A percentile compares a stretch with the other conserved stretches of the same genome.
These are phyloP conservation scores for Phlebiopsis gigantea DNA, from an alignment of 768 basidiomycete genomes.

Conservation along the genomic window DNA sequence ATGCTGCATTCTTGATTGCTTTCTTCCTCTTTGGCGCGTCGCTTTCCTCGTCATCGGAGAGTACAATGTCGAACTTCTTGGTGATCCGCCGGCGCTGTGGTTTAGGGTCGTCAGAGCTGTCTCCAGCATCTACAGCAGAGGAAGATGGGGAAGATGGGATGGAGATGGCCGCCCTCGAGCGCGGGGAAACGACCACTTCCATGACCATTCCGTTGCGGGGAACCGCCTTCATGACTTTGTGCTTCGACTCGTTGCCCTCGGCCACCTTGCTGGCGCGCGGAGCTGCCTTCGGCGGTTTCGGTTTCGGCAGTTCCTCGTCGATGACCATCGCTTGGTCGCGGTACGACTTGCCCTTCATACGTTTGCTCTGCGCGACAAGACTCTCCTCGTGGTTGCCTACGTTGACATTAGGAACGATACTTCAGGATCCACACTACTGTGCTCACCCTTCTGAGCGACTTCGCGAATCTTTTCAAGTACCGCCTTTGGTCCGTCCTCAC, in stretches of 20 bases:
- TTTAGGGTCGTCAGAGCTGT: constrained; percentile 33
- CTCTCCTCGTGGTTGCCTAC: constrained; percentile 49
- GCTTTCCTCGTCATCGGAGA: constrained; percentile 23
- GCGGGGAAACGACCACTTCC: constrained; percentile 52
- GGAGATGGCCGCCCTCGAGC: constrained; percentile 13
- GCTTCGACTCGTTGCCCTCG: constrained; percentile 3
- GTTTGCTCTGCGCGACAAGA: constrained; percentile 46
- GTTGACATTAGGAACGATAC: neutral
- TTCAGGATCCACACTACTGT: neutral
- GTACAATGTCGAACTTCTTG: constrained; percentile 3
- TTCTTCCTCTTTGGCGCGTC: constrained; percentile 7
- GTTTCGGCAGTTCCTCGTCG: constrained; percentile 4
- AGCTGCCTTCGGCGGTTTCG: neutral
- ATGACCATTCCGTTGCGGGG: constrained; percentile 33
- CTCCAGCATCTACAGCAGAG: constrained; percentile 29
- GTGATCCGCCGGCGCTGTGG: neutral
- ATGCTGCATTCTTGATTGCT: constrained; percentile 12
- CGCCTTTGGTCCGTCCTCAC: constrained; percentile 39
- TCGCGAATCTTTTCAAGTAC: constrained; percentile 64
- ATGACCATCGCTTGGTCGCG: constrained; percentile 47
- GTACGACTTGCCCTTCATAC: constrained; percentile 72
- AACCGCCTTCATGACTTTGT: neutral
- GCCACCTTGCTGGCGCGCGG: neutral
- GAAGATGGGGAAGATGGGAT: constrained; percentile 25
- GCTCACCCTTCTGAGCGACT: constrained; percentile 54